Evolutionary conservation across 2,329 filamentous ascomycete species (phyloP), one percentile per base, ranked within the genome.

Genomic region (Microdochium trichocladiopsis): DNA sequence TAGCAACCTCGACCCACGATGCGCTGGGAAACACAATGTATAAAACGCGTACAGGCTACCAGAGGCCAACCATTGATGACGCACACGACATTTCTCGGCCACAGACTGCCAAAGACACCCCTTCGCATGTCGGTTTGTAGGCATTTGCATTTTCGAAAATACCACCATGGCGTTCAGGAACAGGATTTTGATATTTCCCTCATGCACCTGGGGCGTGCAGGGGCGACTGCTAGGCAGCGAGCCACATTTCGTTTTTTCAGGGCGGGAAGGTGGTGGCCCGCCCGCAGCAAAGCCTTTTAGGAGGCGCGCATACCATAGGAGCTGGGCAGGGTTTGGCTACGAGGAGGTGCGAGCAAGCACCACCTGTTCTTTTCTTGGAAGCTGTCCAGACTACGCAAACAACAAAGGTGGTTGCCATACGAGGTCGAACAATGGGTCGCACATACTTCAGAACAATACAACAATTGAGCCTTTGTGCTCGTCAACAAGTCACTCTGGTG

Each of bases 141-240:
- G 22, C 41, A 22, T 22, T 70, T 66, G 63, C 62, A 64, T 69
- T 59, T 66, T 54, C 61, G 62, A 45, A 71, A 69, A 74, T 74
- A 74, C 71, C 72, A 74, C 64, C 66, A 65, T 56, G 71, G 70
- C 69, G 71, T 73, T 73, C 47, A 54, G 54, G 56, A 60, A 51
- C 57, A 56, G 6, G 18, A 22, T 45, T 45, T n/a, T 45, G 41
- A 45, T 8, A 45, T 45, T 45, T 8, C 28, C 28, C 28, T 31
- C 28, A 14, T 8, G 28, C 28, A 8, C 14, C 28, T 14, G 28
- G 14, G 12, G 22, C 41, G 41, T n/a, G n/a, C n/a, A n/a, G n/a
- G n/a, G n/a, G n/a, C n/a, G n/a, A n/a, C n/a, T n/a, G n/a, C n/a
- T n/a, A n/a, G n/a, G n/a, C n/a, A n/a, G n/a, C n/a, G n/a, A n/a